Conservation (phyloP, 805 yeast species). For the Pichia paraexigua region DNA sequence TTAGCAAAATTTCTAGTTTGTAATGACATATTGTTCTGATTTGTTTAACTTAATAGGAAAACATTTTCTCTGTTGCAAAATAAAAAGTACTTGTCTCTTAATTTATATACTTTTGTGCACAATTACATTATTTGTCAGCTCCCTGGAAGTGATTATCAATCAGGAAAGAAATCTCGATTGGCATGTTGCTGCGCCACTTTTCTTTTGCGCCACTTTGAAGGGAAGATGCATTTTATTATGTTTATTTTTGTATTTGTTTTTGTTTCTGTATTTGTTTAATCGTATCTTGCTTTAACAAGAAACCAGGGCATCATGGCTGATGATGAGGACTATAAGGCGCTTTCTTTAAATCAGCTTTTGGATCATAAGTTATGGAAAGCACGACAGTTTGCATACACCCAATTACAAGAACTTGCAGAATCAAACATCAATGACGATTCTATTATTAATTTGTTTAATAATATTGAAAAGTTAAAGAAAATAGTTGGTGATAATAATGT, state of each 20-base stretch:
- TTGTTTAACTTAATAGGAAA: neutral
- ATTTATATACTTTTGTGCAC: neutral
- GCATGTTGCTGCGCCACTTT: neutral
- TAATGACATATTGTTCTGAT: constrained; percentile 43
- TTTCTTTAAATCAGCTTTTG: constrained; percentile 3
- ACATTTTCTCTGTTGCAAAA: neutral
- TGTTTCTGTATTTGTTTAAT: neutral
- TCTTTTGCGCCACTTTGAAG: neutral
- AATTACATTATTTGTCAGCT: neutral
- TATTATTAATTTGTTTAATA: constrained; percentile 31
- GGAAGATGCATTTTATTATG: neutral
- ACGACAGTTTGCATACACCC: constrained; percentile 1
- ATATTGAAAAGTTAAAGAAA: constrained; percentile 48
- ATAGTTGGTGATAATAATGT: constrained; percentile 76
- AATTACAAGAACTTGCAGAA: constrained; percentile 2
- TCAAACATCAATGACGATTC: neutral
- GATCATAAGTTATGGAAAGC: constrained; percentile 9
- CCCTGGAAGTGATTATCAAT: neutral
- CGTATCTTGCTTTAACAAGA: neutral
- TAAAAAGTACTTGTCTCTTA: neutral
- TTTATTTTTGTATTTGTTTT: neutral
- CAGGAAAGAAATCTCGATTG: neutral
- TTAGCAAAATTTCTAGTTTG: constrained; percentile 52
- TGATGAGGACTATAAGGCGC: neutral
- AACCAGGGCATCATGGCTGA: constrained; percentile 1